phyloP scores from a whole-genome alignment of 257 asterid species.

The Anisodus tanguticus region DNA sequence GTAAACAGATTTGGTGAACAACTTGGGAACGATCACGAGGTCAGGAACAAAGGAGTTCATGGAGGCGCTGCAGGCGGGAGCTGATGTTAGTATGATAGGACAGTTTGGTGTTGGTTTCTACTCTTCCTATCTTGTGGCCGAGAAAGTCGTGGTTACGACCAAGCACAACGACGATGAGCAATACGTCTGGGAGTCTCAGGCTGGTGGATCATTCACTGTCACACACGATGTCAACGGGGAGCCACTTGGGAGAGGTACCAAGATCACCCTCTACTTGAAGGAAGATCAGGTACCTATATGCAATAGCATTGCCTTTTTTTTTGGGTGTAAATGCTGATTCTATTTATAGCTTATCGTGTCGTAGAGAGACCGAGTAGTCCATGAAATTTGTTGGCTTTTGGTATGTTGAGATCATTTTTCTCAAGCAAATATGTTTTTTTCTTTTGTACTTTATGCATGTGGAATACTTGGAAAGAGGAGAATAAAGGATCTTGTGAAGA shows the following conservation, averaged over 20 bases:
- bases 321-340: too few species aligned
- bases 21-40: conserved; percentile 32
- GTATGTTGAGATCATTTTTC: neutral
- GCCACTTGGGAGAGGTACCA: neutral
- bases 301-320: too few species aligned
- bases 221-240: neutral
- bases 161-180: conserved; percentile 22
- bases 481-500: conserved; percentile 31
- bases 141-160: conserved; percentile 16
- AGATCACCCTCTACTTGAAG: conserved; percentile 6
- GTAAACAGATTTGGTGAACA: conserved; percentile 32
- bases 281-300: neutral
- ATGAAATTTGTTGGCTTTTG: neutral
- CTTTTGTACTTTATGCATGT: neutral
- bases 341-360: neutral
- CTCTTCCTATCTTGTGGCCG: conserved; percentile 19
- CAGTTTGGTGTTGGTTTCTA: conserved; percentile 27
- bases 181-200: neutral
- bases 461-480: conserved; percentile 35
- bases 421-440: neutral
- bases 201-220: neutral
- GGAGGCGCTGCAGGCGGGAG: conserved; percentile 37
- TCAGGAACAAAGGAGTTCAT: conserved; percentile 38
- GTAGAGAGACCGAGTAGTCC: neutral
- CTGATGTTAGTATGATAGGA: conserved; percentile 38